Evolutionary conservation across 108 stramenopile genomes (phyloP).

Genomic region (Fragilariopsis cylindrus): DNA sequence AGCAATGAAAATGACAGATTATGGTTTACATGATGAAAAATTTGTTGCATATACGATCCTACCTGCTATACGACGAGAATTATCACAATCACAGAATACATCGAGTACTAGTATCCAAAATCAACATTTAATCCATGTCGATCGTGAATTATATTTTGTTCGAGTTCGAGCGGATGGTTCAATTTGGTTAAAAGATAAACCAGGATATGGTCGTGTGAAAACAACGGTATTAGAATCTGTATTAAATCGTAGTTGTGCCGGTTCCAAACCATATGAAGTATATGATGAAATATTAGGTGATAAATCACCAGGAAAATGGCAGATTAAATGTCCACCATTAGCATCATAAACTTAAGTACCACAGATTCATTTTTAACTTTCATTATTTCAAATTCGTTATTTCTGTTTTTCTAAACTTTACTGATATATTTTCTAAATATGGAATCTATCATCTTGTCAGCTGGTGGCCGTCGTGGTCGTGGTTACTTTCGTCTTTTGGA

Average conservation of each 20-base stretch:
- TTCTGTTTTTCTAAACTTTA: too few relatives aligned
- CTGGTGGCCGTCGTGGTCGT: too few relatives aligned
- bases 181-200: slow-evolving; percentile 16
- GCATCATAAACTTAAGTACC: too few relatives aligned
- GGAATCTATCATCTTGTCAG: too few relatives aligned
- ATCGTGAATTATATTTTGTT: slow-evolving; percentile 9
- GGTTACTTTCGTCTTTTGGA: too few relatives aligned
- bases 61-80: not conserved
- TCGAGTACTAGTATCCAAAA: not conserved
- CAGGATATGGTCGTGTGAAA: not conserved
- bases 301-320: slow-evolving; percentile 3
- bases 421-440: too few relatives aligned
- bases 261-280: not conserved
- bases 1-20: slow-evolving; percentile 5
- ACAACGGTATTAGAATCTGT: not conserved
- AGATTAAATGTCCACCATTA: not conserved
- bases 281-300: not conserved
- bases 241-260: not conserved
- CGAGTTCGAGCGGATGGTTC: slow-evolving; percentile 18
- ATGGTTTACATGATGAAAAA: slow-evolving; percentile 12
- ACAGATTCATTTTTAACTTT: too few relatives aligned
- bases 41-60: slow-evolving; percentile 9
- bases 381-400: too few relatives aligned
- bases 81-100: not conserved
- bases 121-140: not conserved